A percentile compares a stretch with the other conserved stretches of the same genome.
These are phyloP conservation scores for Amylostereum areolatum DNA, from an alignment of 1,284 basidiomycete species.

Conservation along the genomic window DNA sequence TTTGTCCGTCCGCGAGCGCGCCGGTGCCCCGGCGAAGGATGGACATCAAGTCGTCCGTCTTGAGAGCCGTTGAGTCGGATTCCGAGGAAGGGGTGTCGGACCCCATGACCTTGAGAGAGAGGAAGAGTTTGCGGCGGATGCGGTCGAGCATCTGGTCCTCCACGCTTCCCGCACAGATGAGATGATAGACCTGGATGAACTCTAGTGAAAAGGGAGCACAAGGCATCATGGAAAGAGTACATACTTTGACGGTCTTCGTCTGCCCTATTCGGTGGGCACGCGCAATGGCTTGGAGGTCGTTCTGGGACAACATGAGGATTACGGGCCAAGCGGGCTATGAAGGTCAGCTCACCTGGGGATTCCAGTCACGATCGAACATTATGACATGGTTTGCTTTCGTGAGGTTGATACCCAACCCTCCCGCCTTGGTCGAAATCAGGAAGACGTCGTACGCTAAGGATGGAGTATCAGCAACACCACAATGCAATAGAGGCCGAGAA, in stretches of 20 bases:
- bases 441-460: constrained; percentile 72
- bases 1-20: constrained; percentile 33
- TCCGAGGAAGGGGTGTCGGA: constrained; percentile 21
- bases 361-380: constrained; percentile 72
- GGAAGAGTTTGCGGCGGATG: constrained; percentile 55
- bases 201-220: constrained; percentile 1
- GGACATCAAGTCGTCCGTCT: constrained; percentile 42
- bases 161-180: constrained; percentile 53
- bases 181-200: constrained; percentile 41
- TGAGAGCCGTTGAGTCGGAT: constrained; percentile 22
- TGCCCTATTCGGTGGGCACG: constrained; percentile 80
- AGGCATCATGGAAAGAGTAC: background rate
- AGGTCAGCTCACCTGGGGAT: constrained; percentile 43
- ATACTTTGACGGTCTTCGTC: constrained; percentile 74
- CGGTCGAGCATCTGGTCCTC: constrained; percentile 65
- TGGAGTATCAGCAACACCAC: constrained; percentile 39
- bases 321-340: background rate
- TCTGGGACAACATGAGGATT: constrained; percentile 30
- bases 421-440: constrained; percentile 82
- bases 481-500: constrained; percentile 17
- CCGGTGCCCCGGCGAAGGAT: constrained; percentile 53
- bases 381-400: constrained; percentile 81
- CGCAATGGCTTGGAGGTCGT: constrained; percentile 86
- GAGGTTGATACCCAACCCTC: constrained; percentile 83
- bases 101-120: constrained; percentile 54